phyloP scores from a whole-genome alignment of 345 rosid genomes.

The Balakata baccata region DNA sequence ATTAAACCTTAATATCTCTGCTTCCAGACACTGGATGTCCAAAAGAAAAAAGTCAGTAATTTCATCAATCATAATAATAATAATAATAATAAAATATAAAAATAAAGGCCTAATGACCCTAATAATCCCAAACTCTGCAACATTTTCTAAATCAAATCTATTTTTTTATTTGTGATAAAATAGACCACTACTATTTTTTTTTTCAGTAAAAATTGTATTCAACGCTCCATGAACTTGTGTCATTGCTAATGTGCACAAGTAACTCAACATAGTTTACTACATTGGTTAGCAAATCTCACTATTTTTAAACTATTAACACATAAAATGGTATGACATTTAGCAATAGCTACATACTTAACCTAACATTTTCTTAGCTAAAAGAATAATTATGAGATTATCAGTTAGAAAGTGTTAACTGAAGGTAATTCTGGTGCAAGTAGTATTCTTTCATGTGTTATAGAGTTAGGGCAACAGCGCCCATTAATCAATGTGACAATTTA shows the following conservation, averaged over 20 bases:
- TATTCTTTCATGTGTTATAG: neutral
- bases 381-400: neutral
- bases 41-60: conserved; percentile 5
- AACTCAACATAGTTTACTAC: too few relatives aligned
- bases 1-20: conserved; percentile 56
- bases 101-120: neutral
- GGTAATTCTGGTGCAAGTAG: neutral
- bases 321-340: neutral
- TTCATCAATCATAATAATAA: neutral
- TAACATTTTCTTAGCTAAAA: neutral
- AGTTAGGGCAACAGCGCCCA: neutral
- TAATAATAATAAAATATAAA: neutral
- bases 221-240: neutral
- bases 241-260: neutral
- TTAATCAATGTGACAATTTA: too few relatives aligned
- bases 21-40: conserved; percentile 54
- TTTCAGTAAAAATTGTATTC: neutral
- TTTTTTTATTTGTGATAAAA: neutral
- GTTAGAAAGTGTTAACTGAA: neutral
- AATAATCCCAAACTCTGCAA: neutral
- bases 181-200: neutral
- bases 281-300: neutral
- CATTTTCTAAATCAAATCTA: neutral
- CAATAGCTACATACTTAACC: neutral
- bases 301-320: neutral